Conservation (phyloP, 257 asterid genomes). For the Nemophila menziesii region DNA sequence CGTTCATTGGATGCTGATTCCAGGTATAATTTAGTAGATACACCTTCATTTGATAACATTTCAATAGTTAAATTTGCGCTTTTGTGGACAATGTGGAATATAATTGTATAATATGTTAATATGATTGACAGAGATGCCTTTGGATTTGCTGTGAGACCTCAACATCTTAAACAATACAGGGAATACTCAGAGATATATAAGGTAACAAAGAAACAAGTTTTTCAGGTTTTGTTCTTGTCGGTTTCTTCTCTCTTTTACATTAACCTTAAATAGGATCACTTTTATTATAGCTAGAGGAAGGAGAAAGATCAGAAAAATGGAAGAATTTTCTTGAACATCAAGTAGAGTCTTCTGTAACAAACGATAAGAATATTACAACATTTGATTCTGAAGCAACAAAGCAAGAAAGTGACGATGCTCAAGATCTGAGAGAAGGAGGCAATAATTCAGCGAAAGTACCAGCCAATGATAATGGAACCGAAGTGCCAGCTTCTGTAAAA, state of each 20-base stretch:
- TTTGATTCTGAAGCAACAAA: constrained; percentile 28
- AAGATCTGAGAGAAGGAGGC: constrained; percentile 28
- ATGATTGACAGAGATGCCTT: constrained; percentile 69
- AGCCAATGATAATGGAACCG: not conserved
- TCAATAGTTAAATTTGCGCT: not conserved
- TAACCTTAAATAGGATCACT: not conserved
- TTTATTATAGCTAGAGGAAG: constrained; percentile 75
- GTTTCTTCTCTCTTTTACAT: not conserved
- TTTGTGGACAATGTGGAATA: not conserved
- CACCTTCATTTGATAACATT: not conserved
- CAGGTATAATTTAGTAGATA: constrained; percentile 34
- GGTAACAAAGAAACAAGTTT: constrained; percentile 27
- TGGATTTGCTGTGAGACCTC: constrained; percentile 98
- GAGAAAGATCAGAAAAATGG: constrained; percentile 75
- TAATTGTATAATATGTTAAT: not conserved
- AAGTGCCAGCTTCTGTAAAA: constrained; percentile 23
- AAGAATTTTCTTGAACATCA: constrained; percentile 58
- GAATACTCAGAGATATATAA: constrained; percentile 68
- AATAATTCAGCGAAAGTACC: constrained; percentile 17
- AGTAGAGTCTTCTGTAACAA: constrained; percentile 20
- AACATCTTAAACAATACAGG: constrained; percentile 57
- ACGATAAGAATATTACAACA: constrained; percentile 16
- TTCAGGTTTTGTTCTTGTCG: not conserved
- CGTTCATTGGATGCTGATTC: constrained; percentile 79
- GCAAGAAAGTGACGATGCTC: constrained; percentile 20